Conservation (phyloP, 2,329 filamentous ascomycete genomes). For the Ophiocordyceps unilateralis region DNA sequence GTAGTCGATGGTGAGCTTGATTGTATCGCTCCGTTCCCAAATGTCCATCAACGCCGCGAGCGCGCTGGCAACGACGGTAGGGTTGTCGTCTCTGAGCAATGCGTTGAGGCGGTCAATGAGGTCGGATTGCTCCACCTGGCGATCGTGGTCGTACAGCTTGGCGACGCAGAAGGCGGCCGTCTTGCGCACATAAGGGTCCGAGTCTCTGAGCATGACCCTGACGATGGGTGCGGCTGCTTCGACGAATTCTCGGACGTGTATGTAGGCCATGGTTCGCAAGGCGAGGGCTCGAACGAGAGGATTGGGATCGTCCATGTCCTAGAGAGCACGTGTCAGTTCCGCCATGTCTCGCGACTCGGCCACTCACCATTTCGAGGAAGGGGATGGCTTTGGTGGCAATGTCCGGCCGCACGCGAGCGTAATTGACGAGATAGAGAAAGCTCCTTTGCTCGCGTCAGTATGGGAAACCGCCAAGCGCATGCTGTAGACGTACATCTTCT, state of each 20-base stretch:
- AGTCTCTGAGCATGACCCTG: conserved; percentile 66
- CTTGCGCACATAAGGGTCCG: conserved; percentile 92
- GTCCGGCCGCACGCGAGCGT: conserved; percentile 84
- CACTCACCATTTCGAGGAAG: conserved; percentile 57
- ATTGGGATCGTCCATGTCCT: conserved; percentile 90
- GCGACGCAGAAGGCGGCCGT: conserved; percentile 93
- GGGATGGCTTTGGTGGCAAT: conserved; percentile 86
- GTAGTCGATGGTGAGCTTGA: conserved; percentile 97
- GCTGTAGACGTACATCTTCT: conserved; percentile 68
- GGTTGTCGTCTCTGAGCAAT: conserved; percentile 87
- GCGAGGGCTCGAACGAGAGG: conserved; percentile 84
- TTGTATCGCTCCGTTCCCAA: conserved; percentile 93
- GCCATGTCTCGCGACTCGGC: not conserved
- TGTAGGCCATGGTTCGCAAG: conserved; percentile 88
- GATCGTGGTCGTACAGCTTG: conserved; percentile 95
- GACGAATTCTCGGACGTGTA: conserved; percentile 91
- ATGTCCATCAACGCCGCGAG: conserved; percentile 89
- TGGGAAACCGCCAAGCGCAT: not conserved
- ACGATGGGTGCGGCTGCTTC: conserved; percentile 75
- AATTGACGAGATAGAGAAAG: conserved; percentile 94
- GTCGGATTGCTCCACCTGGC: conserved; percentile 74
- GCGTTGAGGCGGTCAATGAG: conserved; percentile 82
- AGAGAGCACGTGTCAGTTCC: not conserved
- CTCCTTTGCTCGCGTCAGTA: conserved; percentile 44
- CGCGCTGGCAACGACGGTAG: conserved; percentile 90